Evolutionary conservation across 2,329 filamentous ascomycete genomes (phyloP).

Genomic region (Intubia oerlemansii): DNA sequence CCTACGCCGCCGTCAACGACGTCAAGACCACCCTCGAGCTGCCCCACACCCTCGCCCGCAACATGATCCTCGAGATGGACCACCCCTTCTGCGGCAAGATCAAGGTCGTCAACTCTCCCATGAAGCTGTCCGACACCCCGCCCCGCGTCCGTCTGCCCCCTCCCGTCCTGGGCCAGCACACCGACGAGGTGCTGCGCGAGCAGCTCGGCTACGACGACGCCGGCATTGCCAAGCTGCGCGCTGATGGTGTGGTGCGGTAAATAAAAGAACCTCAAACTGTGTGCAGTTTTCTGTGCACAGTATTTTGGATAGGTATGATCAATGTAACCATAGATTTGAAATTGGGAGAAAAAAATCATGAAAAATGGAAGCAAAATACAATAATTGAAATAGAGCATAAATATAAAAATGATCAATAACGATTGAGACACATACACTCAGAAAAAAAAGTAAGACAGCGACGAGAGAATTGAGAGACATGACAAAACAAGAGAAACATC

Average conservation of each 20-base stretch:
- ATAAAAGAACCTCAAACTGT: too few relatives aligned
- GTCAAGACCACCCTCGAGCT: slow-evolving; percentile 69
- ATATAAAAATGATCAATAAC: too few relatives aligned
- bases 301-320: too few relatives aligned
- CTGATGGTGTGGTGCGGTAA: slow-evolving; percentile 1
- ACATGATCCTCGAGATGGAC: slow-evolving; percentile 78
- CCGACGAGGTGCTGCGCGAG: slow-evolving; percentile 48
- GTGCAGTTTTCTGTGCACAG: too few relatives aligned
- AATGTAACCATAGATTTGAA: too few relatives aligned
- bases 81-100: slow-evolving; percentile 69
- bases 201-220: slow-evolving; percentile 40
- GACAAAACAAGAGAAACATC: too few relatives aligned
- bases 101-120: slow-evolving; percentile 78
- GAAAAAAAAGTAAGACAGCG: too few relatives aligned
- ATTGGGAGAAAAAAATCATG: too few relatives aligned
- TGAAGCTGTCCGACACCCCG: slow-evolving; percentile 75
- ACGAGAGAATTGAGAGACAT: too few relatives aligned
- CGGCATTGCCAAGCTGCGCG: neutral
- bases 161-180: slow-evolving; percentile 74
- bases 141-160: slow-evolving; percentile 59
- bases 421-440: too few relatives aligned
- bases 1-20: slow-evolving; percentile 83
- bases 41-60: slow-evolving; percentile 60
- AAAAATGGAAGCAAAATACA: too few relatives aligned
- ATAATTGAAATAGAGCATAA: too few relatives aligned